phyloP scores from a whole-genome alignment of 2,329 filamentous ascomycete species.

The Fusarium verticillioides region DNA sequence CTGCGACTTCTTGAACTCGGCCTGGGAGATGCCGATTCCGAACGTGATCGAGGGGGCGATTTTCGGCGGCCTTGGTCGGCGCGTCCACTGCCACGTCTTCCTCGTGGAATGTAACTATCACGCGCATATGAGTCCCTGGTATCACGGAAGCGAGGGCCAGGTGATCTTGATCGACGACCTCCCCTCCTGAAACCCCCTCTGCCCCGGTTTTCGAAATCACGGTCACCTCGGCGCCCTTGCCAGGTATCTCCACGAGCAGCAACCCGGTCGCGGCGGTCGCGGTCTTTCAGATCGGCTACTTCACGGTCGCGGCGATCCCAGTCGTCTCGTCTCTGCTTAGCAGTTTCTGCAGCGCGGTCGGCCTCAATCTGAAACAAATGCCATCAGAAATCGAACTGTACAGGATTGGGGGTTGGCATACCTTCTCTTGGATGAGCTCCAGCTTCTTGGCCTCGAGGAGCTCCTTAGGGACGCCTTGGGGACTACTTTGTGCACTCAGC shows the following conservation, averaged over 20 bases:
- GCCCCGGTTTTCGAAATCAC: slow-evolving; percentile 58
- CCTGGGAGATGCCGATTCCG: slow-evolving; percentile 46
- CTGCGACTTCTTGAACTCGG: slow-evolving; percentile 51
- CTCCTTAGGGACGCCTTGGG: slow-evolving; percentile 93
- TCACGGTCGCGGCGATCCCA: slow-evolving; percentile 78
- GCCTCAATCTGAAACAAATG: slow-evolving; percentile 74
- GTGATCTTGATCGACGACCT: slow-evolving; percentile 60
- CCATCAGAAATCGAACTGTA: slow-evolving; percentile 6
- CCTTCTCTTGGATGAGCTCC: slow-evolving; percentile 95
- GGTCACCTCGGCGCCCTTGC: slow-evolving; percentile 64
- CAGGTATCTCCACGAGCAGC: slow-evolving; percentile 65
- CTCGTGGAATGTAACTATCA: slow-evolving; percentile 65
- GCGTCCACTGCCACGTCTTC: slow-evolving; percentile 53
- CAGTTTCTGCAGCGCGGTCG: slow-evolving; percentile 82
- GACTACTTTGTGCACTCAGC: slow-evolving; percentile 87
- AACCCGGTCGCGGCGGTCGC: slow-evolving; percentile 67
- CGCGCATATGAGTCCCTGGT: slow-evolving; percentile 58
- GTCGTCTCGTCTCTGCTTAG: slow-evolving; percentile 76
- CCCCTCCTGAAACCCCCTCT: slow-evolving; percentile 59
- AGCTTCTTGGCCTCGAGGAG: slow-evolving; percentile 95
- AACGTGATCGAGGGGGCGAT: slow-evolving; percentile 50
- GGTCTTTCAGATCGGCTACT: slow-evolving; percentile 73
- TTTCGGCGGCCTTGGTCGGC: slow-evolving; percentile 55
- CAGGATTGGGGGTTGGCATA: slow-evolving; percentile 50
- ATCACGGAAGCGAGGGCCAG: slow-evolving; percentile 56